phyloP scores from a whole-genome alignment of 2,329 filamentous ascomycete genomes.

The Cytospora chrysosperma region DNA sequence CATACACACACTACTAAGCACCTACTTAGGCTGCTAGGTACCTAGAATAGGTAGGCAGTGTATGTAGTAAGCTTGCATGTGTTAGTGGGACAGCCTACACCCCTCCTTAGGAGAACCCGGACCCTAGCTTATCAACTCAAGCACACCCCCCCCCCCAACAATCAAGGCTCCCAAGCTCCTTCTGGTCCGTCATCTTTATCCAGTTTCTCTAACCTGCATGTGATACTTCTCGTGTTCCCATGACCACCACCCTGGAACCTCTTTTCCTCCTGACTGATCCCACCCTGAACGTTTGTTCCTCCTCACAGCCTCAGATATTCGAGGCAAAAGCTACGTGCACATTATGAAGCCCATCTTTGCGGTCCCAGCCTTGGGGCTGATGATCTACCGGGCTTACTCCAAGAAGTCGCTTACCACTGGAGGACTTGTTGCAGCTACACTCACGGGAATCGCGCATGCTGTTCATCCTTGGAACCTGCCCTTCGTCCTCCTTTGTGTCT shows the following conservation, averaged over 20 bases:
- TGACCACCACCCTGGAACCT: not conserved
- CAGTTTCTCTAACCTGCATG: not conserved
- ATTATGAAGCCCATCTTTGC: conserved; percentile 59
- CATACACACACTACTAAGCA: no score
- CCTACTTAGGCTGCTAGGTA: no score
- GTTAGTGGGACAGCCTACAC: no score
- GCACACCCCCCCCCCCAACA: no score
- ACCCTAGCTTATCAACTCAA: not conserved
- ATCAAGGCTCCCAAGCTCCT: not conserved
- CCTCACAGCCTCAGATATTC: not conserved
- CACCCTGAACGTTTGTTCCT: not conserved
- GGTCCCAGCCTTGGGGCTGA: conserved; percentile 55
- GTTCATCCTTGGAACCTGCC: conserved; percentile 93
- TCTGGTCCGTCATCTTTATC: not conserved
- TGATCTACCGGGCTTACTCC: conserved; percentile 67
- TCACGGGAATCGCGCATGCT: conserved; percentile 78
- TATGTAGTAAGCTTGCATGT: not conserved
- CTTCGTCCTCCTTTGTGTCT: conserved; percentile 78
- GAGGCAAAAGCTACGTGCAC: not conserved
- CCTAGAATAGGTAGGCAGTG: no score
- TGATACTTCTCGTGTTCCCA: not conserved
- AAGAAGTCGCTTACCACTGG: conserved; percentile 75
- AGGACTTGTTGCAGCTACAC: conserved; percentile 68
- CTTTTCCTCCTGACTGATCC: not conserved
- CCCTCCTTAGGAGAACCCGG: no score